Conservation (phyloP, 768 basidiomycete species). For the Baorangia bicolor region DNA sequence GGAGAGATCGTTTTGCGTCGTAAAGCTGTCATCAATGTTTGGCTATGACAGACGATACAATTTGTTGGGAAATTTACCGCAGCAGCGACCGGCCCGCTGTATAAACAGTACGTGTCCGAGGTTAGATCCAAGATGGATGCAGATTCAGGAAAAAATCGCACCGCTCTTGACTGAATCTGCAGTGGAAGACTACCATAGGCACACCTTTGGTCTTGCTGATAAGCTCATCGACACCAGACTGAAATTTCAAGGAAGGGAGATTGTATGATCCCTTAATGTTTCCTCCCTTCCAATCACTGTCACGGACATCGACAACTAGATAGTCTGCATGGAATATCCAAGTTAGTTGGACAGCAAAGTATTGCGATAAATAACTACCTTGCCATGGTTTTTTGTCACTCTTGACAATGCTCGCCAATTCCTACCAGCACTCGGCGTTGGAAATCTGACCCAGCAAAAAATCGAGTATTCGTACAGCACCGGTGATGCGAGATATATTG, state of each 20-base stretch:
- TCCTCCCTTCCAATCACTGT: conserved; percentile 76
- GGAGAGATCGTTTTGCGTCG: conserved; percentile 55
- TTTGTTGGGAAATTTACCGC: conserved; percentile 42
- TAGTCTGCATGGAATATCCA: conserved; percentile 45
- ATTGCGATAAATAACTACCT: conserved; percentile 13
- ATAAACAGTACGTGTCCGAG: neutral
- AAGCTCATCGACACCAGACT: conserved; percentile 54
- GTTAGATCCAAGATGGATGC: conserved; percentile 2
- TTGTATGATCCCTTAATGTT: conserved; percentile 69
- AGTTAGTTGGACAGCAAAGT: neutral
- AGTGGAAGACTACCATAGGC: conserved; percentile 73
- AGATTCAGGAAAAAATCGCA: conserved; percentile 32
- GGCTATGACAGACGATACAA: neutral
- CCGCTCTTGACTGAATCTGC: conserved; percentile 75
- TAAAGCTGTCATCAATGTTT: conserved; percentile 50
- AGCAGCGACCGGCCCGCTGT: conserved; percentile 77
- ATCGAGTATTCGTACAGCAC: conserved; percentile 16
- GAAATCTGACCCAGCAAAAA: conserved; percentile 6
- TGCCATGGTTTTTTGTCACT: conserved; percentile 55
- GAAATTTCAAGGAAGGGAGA: conserved; percentile 61
- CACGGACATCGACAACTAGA: conserved; percentile 81
- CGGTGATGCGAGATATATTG: conserved; percentile 20
- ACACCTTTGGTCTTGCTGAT: conserved; percentile 60
- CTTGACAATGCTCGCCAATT: conserved; percentile 69
- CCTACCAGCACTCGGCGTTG: conserved; percentile 41